A percentile compares a stretch with the other conserved stretches of the same genome.
Conservation (phyloP, 768 basidiomycete genomes). For the button mushroom (Agaricus bisporus) region DNA sequence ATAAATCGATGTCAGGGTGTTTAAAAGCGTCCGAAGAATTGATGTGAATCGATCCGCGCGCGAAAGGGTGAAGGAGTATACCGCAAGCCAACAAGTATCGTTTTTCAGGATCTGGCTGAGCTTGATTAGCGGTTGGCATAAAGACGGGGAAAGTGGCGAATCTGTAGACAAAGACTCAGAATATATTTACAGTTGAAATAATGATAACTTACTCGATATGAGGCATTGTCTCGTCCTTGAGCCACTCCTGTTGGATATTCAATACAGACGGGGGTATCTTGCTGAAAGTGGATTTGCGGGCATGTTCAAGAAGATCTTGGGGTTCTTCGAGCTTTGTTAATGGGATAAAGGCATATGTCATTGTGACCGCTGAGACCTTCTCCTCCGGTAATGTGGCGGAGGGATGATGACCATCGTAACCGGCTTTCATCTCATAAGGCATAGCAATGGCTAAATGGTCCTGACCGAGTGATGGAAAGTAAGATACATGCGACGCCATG, state of each 20-base stretch:
- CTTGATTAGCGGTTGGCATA: not conserved
- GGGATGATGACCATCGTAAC: not conserved
- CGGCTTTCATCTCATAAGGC: constrained; percentile 5
- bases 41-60: constrained; percentile 29
- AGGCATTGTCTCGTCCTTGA: not conserved
- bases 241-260: constrained; percentile 2
- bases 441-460: constrained; percentile 3
- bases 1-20: constrained; percentile 12
- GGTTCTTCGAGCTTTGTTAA: not conserved
- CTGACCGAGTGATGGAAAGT: not conserved
- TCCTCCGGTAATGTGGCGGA: no score
- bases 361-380: not conserved
- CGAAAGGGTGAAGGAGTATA: constrained; percentile 26
- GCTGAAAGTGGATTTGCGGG: not conserved
- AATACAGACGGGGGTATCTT: no score
- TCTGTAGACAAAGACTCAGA: not conserved
- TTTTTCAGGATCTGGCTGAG: not conserved
- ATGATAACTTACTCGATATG: constrained; percentile 4
- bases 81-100: constrained; percentile 5
- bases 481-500: not conserved
- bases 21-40: constrained; percentile 10
- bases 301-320: not conserved
- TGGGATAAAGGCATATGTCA: not conserved
- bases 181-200: not conserved
- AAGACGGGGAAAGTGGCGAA: not conserved